Evolutionary conservation across 176 grass and related monocot species (phyloP), one percentile per base, ranked within the genome.

Genomic region (Oryza meyeriana): DNA sequence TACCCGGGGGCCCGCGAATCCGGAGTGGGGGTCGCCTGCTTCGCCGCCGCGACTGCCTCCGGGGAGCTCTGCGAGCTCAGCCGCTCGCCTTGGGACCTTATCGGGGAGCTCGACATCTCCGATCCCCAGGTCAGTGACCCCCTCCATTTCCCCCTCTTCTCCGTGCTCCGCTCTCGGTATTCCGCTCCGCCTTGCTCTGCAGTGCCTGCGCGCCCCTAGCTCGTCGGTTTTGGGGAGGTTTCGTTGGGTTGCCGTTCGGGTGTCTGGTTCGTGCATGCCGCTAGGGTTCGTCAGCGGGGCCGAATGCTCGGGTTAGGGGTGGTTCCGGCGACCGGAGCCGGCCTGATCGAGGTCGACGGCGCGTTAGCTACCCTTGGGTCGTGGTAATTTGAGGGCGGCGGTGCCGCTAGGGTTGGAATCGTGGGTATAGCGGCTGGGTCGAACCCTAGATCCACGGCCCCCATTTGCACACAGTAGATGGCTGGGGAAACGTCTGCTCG

Each of bases 361-460:
- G 28, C 4, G 7, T 84, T 88, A 88, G 34, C 75, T 84, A 84
- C 36, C 35, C 22, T 66, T 68, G 28, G 35, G 14, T 79, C 67
- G 67, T 59, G 25, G 59, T 74, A 88, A 88, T 88, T 84, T 88
- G 16, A 40, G 52, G 28, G 5, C 29, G 11, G 66, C n/a, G 35
- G 18, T 11, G 69, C 18, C 12, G 29, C 69, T 63, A 63, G 39
- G 76, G 40, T 36, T 75, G 70, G 62, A 80, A 84, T 84, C 76
- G 76, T 32, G 18, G 30, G 38, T 36, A 69, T 52, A 76, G 48
- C 30, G 75, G 35, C 68, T 13, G 65, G 44, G 16, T 71, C 29
- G 40, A 89, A 75, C 87, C 87, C 77, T 85, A 89, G 82, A 89
- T 89, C 76, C 64, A 48, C 40, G 14, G 18, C 31, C 65, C 65